Evolutionary conservation across 192 early-diverging fungal genomes (phyloP), one percentile per base, ranked within the genome.

Genomic region (Cladochytrium replicatum): DNA sequence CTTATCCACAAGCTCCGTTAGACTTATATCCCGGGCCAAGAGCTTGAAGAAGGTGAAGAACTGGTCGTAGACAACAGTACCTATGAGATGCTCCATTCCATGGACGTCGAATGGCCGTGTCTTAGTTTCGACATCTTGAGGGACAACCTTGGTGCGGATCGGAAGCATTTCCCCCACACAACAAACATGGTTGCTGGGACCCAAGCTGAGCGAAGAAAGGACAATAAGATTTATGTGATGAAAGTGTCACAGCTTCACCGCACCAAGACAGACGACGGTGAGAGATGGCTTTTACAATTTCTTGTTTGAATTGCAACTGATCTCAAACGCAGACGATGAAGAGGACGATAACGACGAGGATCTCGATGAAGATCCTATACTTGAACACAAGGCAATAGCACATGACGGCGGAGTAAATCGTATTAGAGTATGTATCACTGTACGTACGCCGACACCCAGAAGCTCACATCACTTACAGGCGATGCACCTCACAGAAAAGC

Each of bases 321-420:
- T 15, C 6, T 57, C 31, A 50, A 30, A 23, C 42, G 60, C 52
- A 38, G 74, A 82, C n/a, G n/a, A n/a, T 3, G 76, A 64, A 15
- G 86, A 85, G n/a, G 81, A 78, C 23, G 81, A 82, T 32, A 84
- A 89, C 45, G 82, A 83, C 39, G 82, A 88, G 44, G 86, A 84
- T 53, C 71, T 97, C 4, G 95, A 97, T 64, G 92, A 97, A 43
- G 92, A 99, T 50, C 92, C 93, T 5, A 73, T 93, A 37, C 70
- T 97, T 15, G 93, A 97, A 61, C 71, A 78, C 64, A 81, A 75
- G 55, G 78, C 76, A 8, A 66, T 95, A 41, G 74, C 86, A 17
- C 92, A 96, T 56, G 58, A 72, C 54, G 93, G 95, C 52, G 91
- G 95, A 23, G 82, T 96, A n/a, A 97, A 97, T 68, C 84, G 93